Evolutionary conservation across 768 basidiomycete genomes (phyloP).

Genomic region (Xerocomellus amylosporus): DNA sequence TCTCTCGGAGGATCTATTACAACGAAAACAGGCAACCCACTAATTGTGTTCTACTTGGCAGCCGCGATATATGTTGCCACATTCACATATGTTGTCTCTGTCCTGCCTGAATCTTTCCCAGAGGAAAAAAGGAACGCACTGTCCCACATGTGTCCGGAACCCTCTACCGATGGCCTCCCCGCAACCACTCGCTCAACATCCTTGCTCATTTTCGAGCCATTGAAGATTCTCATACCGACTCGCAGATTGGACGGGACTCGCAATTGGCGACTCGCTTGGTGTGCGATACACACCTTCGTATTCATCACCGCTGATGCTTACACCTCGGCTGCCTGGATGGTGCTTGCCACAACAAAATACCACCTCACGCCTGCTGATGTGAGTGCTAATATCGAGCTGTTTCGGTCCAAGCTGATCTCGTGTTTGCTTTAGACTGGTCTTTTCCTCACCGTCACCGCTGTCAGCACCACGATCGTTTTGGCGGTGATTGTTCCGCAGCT

Average conservation of each 20-base stretch:
- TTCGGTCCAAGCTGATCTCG: background rate
- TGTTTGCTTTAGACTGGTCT: slow-evolving; percentile 25
- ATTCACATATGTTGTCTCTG: slow-evolving; percentile 20
- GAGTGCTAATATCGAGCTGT: background rate
- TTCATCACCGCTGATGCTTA: slow-evolving; percentile 17
- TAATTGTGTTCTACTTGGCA: slow-evolving; percentile 23
- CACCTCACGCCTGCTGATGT: slow-evolving; percentile 30
- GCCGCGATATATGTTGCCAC: slow-evolving; percentile 8
- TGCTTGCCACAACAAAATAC: slow-evolving; percentile 26
- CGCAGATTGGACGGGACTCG: slow-evolving; percentile 14
- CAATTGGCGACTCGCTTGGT: slow-evolving; percentile 33
- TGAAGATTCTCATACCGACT: slow-evolving; percentile 22
- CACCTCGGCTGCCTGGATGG: slow-evolving; percentile 14
- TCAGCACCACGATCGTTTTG: slow-evolving; percentile 19
- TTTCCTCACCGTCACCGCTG: slow-evolving; percentile 18
- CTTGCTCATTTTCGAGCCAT: slow-evolving; percentile 21
- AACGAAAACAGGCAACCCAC: slow-evolving; percentile 20
- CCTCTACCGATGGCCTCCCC: background rate
- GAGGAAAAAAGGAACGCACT: slow-evolving; percentile 23
- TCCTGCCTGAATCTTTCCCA: slow-evolving; percentile 33
- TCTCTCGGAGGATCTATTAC: slow-evolving; percentile 31
- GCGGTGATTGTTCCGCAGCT: slow-evolving; percentile 20
- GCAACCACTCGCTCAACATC: background rate
- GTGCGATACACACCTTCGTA: slow-evolving; percentile 28
- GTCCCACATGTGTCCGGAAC: slow-evolving; percentile 2